Conservation (phyloP, 768 basidiomycete species). For the Rhodocollybia butyracea region DNA sequence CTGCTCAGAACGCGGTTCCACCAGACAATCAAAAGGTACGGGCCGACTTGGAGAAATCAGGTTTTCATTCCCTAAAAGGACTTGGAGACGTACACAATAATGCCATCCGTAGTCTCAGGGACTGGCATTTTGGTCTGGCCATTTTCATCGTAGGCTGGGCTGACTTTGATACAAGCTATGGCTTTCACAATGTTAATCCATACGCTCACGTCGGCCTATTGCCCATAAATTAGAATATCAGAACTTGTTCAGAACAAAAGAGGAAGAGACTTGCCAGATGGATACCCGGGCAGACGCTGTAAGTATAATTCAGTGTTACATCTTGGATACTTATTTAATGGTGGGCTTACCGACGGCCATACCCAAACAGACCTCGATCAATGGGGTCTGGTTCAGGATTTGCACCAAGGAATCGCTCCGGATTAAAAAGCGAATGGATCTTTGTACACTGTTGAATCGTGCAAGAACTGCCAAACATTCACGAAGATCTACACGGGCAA, state of each 20-base stretch:
- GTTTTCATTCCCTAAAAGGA: not conserved
- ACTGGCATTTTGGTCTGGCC: conserved; percentile 17
- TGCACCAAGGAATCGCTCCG: conserved; percentile 26
- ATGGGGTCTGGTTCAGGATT: conserved; percentile 15
- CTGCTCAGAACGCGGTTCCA: conserved; percentile 13
- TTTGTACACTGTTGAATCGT: conserved; percentile 24
- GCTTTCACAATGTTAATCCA: conserved; percentile 18
- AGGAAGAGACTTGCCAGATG: conserved; percentile 1
- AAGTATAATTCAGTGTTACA: not conserved
- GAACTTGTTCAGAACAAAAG: not conserved
- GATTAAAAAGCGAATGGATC: conserved; percentile 30
- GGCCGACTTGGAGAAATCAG: conserved; percentile 11
- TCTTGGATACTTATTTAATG: conserved; percentile 7
- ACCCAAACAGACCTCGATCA: conserved; percentile 24
- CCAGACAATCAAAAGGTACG: conserved; percentile 14
- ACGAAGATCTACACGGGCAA: conserved; percentile 5
- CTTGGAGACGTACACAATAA: conserved; percentile 13
- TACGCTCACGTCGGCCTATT: conserved; percentile 19
- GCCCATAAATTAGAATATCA: not conserved
- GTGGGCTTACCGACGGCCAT: conserved; percentile 15
- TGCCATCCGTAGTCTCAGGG: conserved; percentile 16
- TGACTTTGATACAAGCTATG: conserved; percentile 18
- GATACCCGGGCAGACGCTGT: conserved; percentile 4
- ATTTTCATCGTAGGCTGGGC: conserved; percentile 14
- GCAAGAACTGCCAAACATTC: conserved; percentile 18